Evolutionary conservation across 768 basidiomycete species (phyloP).

Genomic region (Hortiboletus campestris): DNA sequence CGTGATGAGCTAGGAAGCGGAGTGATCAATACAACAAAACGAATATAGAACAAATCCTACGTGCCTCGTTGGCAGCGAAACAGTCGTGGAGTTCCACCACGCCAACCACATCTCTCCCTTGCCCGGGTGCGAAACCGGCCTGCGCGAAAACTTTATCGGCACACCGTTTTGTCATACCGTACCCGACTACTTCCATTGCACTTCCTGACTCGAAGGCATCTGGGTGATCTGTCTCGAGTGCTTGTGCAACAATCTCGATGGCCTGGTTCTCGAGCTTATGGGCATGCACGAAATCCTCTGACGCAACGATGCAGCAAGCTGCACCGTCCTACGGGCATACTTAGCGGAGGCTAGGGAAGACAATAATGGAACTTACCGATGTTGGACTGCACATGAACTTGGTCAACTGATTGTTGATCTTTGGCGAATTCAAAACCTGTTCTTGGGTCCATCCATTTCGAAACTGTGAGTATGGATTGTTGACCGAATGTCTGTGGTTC

Average conservation of each 20-base stretch:
- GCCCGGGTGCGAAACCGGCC: conserved; percentile 63
- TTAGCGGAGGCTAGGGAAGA: neutral
- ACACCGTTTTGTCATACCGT: conserved; percentile 66
- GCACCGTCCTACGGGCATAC: conserved; percentile 57
- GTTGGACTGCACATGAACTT: conserved; percentile 90
- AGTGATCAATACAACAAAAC: neutral
- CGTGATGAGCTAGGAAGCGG: conserved; percentile 57
- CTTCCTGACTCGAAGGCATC: conserved; percentile 63
- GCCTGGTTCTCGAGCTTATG: conserved; percentile 82
- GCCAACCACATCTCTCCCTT: conserved; percentile 71
- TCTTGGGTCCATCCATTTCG: conserved; percentile 73
- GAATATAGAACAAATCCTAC: conserved; percentile 1
- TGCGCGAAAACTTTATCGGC: conserved; percentile 69
- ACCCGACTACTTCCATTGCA: conserved; percentile 82
- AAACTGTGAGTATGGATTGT: conserved; percentile 88
- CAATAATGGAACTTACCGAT: conserved; percentile 42
- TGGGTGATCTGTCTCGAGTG: conserved; percentile 63
- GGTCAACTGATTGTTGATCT: conserved; percentile 71
- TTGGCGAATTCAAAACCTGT: conserved; percentile 62
- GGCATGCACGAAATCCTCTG: conserved; percentile 71
- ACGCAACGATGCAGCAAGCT: conserved; percentile 74
- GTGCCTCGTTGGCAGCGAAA: conserved; percentile 77
- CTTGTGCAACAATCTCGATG: conserved; percentile 73
- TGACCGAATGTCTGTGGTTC: conserved; percentile 78
- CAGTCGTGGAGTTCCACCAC: conserved; percentile 87